Evolutionary conservation across 1,284 basidiomycete species (phyloP).

Genomic region (Moniliophthora roreri): DNA sequence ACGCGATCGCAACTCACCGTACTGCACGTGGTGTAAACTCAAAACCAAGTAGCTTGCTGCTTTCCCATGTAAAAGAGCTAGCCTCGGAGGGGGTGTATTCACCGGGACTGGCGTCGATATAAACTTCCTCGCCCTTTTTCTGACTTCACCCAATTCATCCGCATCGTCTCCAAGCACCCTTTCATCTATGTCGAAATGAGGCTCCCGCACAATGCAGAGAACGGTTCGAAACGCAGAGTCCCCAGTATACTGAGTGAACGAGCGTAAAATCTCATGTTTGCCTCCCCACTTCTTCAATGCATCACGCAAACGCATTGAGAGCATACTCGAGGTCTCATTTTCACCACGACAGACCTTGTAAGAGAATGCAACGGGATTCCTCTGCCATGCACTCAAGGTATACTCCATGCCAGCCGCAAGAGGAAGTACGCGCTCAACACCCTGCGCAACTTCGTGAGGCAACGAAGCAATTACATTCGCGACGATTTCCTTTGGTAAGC

Average conservation of each 20-base stretch:
- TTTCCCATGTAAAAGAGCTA: constrained; percentile 29
- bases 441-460: constrained; percentile 3
- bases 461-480: no score
- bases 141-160: constrained; percentile 18
- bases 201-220: neutral
- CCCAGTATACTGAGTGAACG: constrained; percentile 1
- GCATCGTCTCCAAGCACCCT: constrained; percentile 20
- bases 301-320: neutral
- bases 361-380: neutral
- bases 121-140: constrained; percentile 31
- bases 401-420: constrained; percentile 37
- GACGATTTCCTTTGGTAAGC: no score
- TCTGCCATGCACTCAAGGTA: neutral
- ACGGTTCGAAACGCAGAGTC: neutral
- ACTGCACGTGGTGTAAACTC: constrained; percentile 51
- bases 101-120: constrained; percentile 35
- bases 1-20: constrained; percentile 23
- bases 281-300: neutral
- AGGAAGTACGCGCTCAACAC: constrained; percentile 22
- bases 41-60: constrained; percentile 35
- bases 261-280: constrained; percentile 6
- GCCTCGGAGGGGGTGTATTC: constrained; percentile 32
- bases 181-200: constrained; percentile 30
- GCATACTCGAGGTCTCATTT: neutral
- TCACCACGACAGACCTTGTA: neutral